A percentile compares a stretch with the other conserved stretches of the same genome.
Conservation (phyloP, 164 flowering plant genomes). For the grape (Vitis vinifera) region DNA sequence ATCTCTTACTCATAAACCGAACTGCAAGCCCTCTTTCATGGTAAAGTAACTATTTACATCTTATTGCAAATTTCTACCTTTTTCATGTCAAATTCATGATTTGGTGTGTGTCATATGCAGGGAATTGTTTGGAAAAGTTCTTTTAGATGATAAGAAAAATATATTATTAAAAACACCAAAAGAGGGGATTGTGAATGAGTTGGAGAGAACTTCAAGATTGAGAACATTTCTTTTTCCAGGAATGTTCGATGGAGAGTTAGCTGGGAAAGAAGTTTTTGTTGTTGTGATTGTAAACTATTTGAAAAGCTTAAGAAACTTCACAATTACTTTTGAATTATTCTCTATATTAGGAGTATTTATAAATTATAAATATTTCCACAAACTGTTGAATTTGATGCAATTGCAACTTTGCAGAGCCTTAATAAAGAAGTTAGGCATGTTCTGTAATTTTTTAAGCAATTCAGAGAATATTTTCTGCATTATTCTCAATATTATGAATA, state of each 20-base stretch:
- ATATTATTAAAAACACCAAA: no score
- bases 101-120: neutral
- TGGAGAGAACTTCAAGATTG: no score
- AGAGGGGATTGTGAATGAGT: no score
- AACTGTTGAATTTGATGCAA: neutral
- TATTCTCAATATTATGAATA: no score
- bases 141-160: no score
- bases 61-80: neutral
- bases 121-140: no score
- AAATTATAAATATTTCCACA: neutral
- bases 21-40: conserved; percentile 97
- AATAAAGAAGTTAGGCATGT: neutral
- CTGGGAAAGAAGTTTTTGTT: neutral
- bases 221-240: no score
- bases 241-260: neutral
- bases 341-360: neutral
- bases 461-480: no score
- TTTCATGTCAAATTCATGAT: neutral
- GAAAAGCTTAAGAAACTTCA: neutral
- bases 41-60: conserved; percentile 29
- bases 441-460: no score
- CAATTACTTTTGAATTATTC: neutral
- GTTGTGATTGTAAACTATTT: neutral
- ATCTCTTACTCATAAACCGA: conserved; percentile 81
- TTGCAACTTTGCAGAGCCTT: neutral